Conservation (phyloP, 75 land plant species). For the Pinus albicaulis region DNA sequence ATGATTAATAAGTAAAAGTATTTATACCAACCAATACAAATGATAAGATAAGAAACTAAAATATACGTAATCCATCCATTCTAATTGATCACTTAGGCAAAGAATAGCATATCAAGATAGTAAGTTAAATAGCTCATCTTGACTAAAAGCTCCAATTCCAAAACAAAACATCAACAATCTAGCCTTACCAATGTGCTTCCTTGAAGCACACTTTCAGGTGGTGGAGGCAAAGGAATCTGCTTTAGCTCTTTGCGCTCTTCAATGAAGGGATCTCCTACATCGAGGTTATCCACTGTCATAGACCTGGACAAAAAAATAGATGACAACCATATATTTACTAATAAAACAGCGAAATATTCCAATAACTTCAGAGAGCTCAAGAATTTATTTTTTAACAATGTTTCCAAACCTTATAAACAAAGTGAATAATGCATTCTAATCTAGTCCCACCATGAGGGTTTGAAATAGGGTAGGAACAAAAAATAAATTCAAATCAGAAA, state of each 20-base stretch:
- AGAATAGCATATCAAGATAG: background rate
- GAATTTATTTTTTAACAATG: too few relatives aligned
- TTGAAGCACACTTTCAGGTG: constrained; percentile 33
- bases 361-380: too few relatives aligned
- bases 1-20: background rate
- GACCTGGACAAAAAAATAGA: constrained; percentile 13
- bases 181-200: constrained; percentile 23
- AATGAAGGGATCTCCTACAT: constrained; percentile 13
- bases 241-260: constrained; percentile 22
- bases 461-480: background rate
- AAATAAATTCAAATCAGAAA: background rate
- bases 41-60: background rate
- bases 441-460: background rate
- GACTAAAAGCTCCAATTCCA: background rate
- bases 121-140: background rate
- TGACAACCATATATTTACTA: background rate
- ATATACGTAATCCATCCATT: too few relatives aligned
- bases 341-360: background rate
- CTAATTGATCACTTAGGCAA: background rate
- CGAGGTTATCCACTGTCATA: constrained; percentile 27
- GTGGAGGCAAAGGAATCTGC: constrained; percentile 27
- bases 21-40: background rate
- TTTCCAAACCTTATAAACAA: too few relatives aligned
- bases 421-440: background rate
- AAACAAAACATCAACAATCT: background rate